phyloP scores from a whole-genome alignment of 106 monocot genomes.

The Platanthera zijinensis region DNA sequence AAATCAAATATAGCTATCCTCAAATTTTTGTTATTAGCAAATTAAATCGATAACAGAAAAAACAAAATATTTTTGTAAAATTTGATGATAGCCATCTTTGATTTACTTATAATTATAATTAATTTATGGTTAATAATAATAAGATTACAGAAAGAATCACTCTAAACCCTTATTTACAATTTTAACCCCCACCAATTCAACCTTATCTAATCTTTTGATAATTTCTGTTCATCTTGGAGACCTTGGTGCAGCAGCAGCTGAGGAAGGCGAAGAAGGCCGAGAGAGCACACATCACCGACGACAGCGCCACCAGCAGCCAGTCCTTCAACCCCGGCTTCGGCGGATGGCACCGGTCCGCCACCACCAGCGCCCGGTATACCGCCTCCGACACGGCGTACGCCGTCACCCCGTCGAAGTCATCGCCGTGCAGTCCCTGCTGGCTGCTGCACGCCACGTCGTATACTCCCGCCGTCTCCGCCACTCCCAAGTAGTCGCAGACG shows the following conservation, averaged over 20 bases:
- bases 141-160: neutral
- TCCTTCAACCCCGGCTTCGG: slow-evolving; percentile 28
- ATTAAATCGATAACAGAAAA: too few species aligned
- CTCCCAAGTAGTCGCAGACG: slow-evolving; percentile 23
- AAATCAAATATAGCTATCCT: too few species aligned
- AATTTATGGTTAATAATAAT: too few species aligned
- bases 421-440: slow-evolving; percentile 14
- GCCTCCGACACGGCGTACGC: slow-evolving; percentile 31
- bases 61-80: too few species aligned
- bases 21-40: too few species aligned
- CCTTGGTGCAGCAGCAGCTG: slow-evolving; percentile 20
- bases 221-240: slow-evolving; percentile 16
- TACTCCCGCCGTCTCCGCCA: slow-evolving; percentile 18
- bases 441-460: slow-evolving; percentile 35
- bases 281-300: slow-evolving; percentile 22
- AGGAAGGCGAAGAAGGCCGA: slow-evolving; percentile 36
- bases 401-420: slow-evolving; percentile 40
- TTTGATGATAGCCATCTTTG: too few species aligned
- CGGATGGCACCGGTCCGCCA: slow-evolving; percentile 39
- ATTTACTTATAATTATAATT: too few species aligned
- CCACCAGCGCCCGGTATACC: slow-evolving; percentile 23
- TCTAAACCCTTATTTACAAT: neutral
- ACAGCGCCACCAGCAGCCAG: slow-evolving; percentile 10
- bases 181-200: neutral
- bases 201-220: slow-evolving; percentile 14